Conservation (phyloP, 441 rosid species). For the Populus hybrid region DNA sequence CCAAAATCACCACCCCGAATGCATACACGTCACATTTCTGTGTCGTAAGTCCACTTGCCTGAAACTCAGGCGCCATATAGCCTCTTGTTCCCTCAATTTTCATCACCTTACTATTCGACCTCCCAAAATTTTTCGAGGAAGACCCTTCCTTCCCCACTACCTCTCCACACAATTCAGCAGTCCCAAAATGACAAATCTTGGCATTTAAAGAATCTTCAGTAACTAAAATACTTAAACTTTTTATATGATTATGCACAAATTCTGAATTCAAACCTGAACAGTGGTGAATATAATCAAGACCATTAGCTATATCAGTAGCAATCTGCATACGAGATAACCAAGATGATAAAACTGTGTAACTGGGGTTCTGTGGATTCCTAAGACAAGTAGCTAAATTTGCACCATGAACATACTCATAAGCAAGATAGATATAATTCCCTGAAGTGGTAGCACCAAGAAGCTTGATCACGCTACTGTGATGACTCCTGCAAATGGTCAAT, state of each 20-base stretch:
- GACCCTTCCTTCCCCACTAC: slow-evolving; percentile 20
- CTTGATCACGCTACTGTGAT: slow-evolving; percentile 61
- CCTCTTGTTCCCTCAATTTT: slow-evolving; percentile 76
- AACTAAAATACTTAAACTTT: slow-evolving; percentile 60
- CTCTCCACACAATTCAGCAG: slow-evolving; percentile 82
- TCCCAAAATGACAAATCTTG: slow-evolving; percentile 84
- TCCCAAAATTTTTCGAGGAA: slow-evolving; percentile 18
- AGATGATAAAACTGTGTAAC: slow-evolving; percentile 57
- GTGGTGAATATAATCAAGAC: slow-evolving; percentile 84
- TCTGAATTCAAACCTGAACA: slow-evolving; percentile 47
- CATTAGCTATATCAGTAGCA: slow-evolving; percentile 81
- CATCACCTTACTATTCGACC: slow-evolving; percentile 26
- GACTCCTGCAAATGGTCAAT: slow-evolving; percentile 57
- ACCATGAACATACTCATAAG: slow-evolving; percentile 57
- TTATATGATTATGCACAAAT: slow-evolving; percentile 68
- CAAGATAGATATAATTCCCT: slow-evolving; percentile 58
- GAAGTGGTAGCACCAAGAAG: slow-evolving; percentile 71
- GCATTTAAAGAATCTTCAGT: slow-evolving; percentile 57
- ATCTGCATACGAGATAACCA: slow-evolving; percentile 79
- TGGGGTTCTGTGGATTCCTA: slow-evolving; percentile 54
- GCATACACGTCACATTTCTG: slow-evolving; percentile 73
- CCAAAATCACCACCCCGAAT: slow-evolving; percentile 71
- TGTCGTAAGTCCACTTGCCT: slow-evolving; percentile 45
- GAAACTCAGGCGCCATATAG: slow-evolving; percentile 85
- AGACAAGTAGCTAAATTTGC: slow-evolving; percentile 60